Percentiles rank a stretch among this genome's conserved stretches.
Conservation (phyloP, 2,329 filamentous ascomycete species). For the Waltergamsia citrina region DNA sequence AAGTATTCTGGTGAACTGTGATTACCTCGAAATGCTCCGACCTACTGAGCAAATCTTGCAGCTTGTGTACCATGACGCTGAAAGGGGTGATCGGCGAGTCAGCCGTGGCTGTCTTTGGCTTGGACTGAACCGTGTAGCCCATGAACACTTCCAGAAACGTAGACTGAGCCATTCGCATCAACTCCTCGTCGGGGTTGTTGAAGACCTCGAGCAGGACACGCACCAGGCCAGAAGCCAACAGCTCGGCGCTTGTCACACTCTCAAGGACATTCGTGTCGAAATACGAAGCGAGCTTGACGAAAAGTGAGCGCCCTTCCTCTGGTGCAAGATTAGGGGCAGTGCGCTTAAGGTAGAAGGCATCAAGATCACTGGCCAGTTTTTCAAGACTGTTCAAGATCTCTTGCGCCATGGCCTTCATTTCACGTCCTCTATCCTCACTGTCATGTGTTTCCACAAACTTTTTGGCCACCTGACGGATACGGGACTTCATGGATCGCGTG, state of each 20-base stretch:
- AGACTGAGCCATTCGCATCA: constrained; percentile 61
- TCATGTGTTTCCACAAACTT: constrained; percentile 80
- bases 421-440: constrained; percentile 58
- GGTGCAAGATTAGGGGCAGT: constrained; percentile 33
- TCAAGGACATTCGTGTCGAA: constrained; percentile 85
- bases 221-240: constrained; percentile 85
- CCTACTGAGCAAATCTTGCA: constrained; percentile 91
- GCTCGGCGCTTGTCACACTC: constrained; percentile 90
- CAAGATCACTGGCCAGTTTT: constrained; percentile 61
- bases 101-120: constrained; percentile 51
- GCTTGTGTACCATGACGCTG: constrained; percentile 82
- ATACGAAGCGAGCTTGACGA: constrained; percentile 66
- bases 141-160: constrained; percentile 91
- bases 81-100: constrained; percentile 75
- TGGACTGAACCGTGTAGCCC: constrained; percentile 60
- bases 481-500: constrained; percentile 45
- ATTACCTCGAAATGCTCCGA: constrained; percentile 97
- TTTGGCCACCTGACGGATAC: constrained; percentile 69
- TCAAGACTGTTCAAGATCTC: constrained; percentile 68
- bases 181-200: constrained; percentile 54
- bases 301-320: constrained; percentile 54
- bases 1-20: constrained; percentile 86
- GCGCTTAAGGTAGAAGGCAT: constrained; percentile 56
- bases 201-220: constrained; percentile 76
- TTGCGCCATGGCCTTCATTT: constrained; percentile 69